A percentile compares a stretch with the other conserved stretches of the same genome.
Evolutionary conservation across 306 rosid genomes (phyloP).

Genomic region (Cyclanthera cordifolia): DNA sequence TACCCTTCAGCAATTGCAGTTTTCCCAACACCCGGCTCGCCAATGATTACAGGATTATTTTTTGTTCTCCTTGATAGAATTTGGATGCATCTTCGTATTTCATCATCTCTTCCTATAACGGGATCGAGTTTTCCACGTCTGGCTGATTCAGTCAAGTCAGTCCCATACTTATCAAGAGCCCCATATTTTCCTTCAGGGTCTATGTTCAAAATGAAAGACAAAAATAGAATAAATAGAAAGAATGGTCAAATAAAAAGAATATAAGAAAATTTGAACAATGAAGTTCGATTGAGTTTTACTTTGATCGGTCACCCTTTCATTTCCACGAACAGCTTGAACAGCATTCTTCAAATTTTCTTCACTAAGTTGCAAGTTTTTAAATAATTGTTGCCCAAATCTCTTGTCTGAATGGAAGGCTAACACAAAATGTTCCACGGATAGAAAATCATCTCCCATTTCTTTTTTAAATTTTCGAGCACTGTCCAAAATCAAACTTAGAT

Average conservation of each 20-base stretch:
- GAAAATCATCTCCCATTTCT: slow-evolving; percentile 74
- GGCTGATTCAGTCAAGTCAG: slow-evolving; percentile 86
- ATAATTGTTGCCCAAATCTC: slow-evolving; percentile 79
- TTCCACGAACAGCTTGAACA: slow-evolving; percentile 70
- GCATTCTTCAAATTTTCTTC: slow-evolving; percentile 78
- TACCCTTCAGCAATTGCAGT: slow-evolving; percentile 99
- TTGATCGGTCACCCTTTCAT: slow-evolving; percentile 85
- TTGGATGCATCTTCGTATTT: slow-evolving; percentile 88
- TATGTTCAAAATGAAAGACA: slow-evolving; percentile 13
- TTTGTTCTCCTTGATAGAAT: slow-evolving; percentile 87
- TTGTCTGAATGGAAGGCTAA: slow-evolving; percentile 54
- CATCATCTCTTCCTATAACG: slow-evolving; percentile 94
- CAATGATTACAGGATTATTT: slow-evolving; percentile 92
- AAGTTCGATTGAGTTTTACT: slow-evolving; percentile 25
- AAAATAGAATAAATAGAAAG: background rate
- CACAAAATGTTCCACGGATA: slow-evolving; percentile 83
- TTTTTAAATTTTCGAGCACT: slow-evolving; percentile 48
- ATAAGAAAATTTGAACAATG: background rate
- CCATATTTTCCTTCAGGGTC: slow-evolving; percentile 95
- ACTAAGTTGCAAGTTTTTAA: slow-evolving; percentile 56
- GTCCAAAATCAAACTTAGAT: slow-evolving; percentile 48
- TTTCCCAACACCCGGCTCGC: slow-evolving; percentile 98
- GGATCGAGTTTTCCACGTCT: slow-evolving; percentile 96
- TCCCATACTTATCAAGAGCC: slow-evolving; percentile 81
- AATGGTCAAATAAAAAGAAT: background rate